These are phyloP conservation scores for Candida tetrigidarum DNA, from an alignment of 1,139 yeast genomes.

Conservation along the genomic window DNA sequence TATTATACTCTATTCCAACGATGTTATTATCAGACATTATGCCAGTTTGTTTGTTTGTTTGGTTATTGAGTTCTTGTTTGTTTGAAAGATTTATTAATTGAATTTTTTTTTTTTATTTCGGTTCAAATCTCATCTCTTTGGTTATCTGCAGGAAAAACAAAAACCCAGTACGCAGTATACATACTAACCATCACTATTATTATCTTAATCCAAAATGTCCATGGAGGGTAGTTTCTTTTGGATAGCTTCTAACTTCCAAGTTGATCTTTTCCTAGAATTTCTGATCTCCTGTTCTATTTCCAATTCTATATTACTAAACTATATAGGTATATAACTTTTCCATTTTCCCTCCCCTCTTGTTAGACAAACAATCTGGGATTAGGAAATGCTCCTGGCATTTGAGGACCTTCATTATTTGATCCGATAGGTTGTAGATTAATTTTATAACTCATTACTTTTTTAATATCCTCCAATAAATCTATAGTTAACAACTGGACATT, in stretches of 20 bases:
- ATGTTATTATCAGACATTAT: constrained; percentile 56
- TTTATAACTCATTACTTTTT: constrained; percentile 25
- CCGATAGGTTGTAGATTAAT: constrained; percentile 15
- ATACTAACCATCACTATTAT: no score
- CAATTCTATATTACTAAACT: not conserved
- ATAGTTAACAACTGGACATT: constrained; percentile 37
- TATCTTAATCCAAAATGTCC: no score
- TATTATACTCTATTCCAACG: constrained; percentile 87
- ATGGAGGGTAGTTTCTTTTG: no score
- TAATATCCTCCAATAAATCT: constrained; percentile 28
- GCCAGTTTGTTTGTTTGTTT: not conserved
- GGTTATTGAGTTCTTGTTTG: not conserved
- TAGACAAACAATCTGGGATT: constrained; percentile 18
- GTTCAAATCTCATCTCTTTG: constrained; percentile 7
- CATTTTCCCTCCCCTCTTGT: not conserved
- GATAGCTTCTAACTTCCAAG: no score
- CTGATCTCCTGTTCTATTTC: not conserved
- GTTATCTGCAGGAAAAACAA: not conserved
- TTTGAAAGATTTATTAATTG: not conserved
- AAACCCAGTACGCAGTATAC: no score
- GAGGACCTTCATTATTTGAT: constrained; percentile 4
- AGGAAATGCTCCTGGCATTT: constrained; percentile 17
- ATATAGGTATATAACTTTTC: not conserved
- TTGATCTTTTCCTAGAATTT: no score
- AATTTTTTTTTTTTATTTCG: constrained; percentile 4